Conservation (phyloP, 805 yeast species). For the Brettanomyces naardenensis region DNA sequence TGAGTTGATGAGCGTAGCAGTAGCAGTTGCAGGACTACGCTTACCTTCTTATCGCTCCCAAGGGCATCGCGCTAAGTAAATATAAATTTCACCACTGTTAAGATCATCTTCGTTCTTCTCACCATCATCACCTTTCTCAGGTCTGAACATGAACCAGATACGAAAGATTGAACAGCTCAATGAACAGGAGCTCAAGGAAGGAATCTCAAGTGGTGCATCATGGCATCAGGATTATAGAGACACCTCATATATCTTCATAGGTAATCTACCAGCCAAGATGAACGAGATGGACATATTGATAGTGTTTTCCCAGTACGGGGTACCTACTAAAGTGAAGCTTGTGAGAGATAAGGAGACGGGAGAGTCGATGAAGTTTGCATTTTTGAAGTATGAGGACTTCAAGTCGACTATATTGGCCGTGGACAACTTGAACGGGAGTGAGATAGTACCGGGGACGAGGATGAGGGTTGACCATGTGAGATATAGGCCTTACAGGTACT, state of each 20-base stretch:
- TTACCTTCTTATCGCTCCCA: too few relatives aligned
- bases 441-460: slow-evolving; percentile 35
- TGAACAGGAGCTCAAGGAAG: slow-evolving; percentile 56
- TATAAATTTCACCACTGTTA: too few relatives aligned
- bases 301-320: slow-evolving; percentile 84
- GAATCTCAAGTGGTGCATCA: slow-evolving; percentile 55
- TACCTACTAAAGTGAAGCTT: slow-evolving; percentile 68
- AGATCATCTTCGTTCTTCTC: background rate
- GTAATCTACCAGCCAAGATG: slow-evolving; percentile 55
- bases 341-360: slow-evolving; percentile 61
- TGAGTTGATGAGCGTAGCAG: too few relatives aligned
- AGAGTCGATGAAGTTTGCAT: slow-evolving; percentile 68
- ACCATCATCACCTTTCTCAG: too few relatives aligned
- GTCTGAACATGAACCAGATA: too few relatives aligned
- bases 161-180: slow-evolving; percentile 53
- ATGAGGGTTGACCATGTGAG: slow-evolving; percentile 67
- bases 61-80: too few relatives aligned
- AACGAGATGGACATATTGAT: slow-evolving; percentile 70
- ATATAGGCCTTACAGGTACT: slow-evolving; percentile 38
- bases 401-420: slow-evolving; percentile 77
- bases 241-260: slow-evolving; percentile 71
- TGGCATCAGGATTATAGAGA: slow-evolving; percentile 87
- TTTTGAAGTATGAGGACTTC: slow-evolving; percentile 75
- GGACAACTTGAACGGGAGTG: slow-evolving; percentile 75
- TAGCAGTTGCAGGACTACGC: too few relatives aligned